Evolutionary conservation across 768 basidiomycete genomes (phyloP), one percentile per base, ranked within the genome.

Genomic region (Rhodotorula kratochvilovae): DNA sequence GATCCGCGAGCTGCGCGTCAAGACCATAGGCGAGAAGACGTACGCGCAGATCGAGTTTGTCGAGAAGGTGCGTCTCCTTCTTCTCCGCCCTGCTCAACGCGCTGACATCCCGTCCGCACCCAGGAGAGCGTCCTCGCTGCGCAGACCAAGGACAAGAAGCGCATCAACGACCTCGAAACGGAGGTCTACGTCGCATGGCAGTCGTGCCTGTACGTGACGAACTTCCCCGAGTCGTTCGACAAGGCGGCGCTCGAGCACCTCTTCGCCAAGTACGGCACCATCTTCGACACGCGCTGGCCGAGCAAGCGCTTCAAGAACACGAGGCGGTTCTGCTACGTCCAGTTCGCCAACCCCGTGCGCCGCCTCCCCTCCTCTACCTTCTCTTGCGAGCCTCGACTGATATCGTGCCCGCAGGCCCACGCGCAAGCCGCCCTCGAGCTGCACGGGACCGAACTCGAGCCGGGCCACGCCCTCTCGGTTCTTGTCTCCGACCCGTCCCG

Each of bases 221-320:
- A 98, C 81, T 98, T 97, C 81, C 89, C 94, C 0, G 90, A 91
- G 79, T 84, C 85, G 27, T 84, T 85, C 23, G 92, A 96, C 77
- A 94, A 98, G 79, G 82, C 82, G 2, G 85, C 82, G 42, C 85
- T 98, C 65, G 83, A 92, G 35, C 82, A 86, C 55, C 79, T 96
- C 21, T 96, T 99, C 79, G 85, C 84, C 16, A 68, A 96, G 92
- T 93, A 90, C 80, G 96, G 96, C 17, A 85, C 84, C 10, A 85
- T 99, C 64, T 90, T 98, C 70, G 94, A 98, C 73, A 90, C 92
- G 27, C 89, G 96, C 43, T 98, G 95, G 95, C 96, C 96, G 11
- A 94, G 92, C 81, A 94, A 94, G 79, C 96, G 96, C 79, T 93
- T 92, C 84, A 95, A 93, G 81, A 87, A 83, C 67, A 89, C 90